Percentiles rank a stretch among this genome's conserved stretches.
These are phyloP conservation scores for Rhodotorula paludigena DNA, from an alignment of 768 basidiomycete species.

Conservation along the genomic window DNA sequence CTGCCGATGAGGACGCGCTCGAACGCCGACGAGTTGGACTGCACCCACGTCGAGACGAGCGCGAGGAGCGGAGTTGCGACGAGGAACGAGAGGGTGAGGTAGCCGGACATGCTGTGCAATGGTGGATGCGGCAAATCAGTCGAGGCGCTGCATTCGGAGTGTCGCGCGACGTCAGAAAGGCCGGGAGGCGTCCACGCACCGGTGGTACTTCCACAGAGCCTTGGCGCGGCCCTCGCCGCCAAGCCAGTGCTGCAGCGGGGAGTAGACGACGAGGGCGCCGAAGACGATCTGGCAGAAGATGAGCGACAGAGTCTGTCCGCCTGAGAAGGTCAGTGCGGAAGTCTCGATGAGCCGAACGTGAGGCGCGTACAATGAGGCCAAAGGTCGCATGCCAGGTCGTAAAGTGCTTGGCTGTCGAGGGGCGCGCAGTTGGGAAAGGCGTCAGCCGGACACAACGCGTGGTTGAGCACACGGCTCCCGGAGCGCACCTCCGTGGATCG, in stretches of 20 bases:
- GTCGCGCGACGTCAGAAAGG: too few species aligned
- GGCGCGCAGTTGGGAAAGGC: not conserved
- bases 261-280: slow-evolving; percentile 32
- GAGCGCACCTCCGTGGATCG: slow-evolving; percentile 24
- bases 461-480: too few species aligned
- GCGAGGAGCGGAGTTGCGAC: slow-evolving; percentile 33
- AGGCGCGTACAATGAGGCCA: slow-evolving; percentile 25
- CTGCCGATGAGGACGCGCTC: slow-evolving; percentile 17
- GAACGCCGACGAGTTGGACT: slow-evolving; percentile 5
- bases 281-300: slow-evolving; percentile 27
- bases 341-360: too few species aligned
- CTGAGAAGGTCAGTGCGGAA: not conserved
- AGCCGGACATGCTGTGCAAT: slow-evolving; percentile 26
- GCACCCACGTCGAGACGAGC: slow-evolving; percentile 32
- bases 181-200: slow-evolving; percentile 1
- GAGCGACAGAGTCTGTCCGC: slow-evolving; percentile 14
- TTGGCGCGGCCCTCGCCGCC: slow-evolving; percentile 31
- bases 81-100: slow-evolving; percentile 32
- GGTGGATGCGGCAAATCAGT: too few species aligned
- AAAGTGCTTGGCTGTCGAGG: slow-evolving; percentile 30
- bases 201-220: slow-evolving; percentile 39
- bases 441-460: too few species aligned
- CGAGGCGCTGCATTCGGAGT: too few species aligned
- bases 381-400: slow-evolving; percentile 37
- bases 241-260: slow-evolving; percentile 20